Percentiles rank a stretch among this genome's conserved stretches.
Conservation (phyloP, 2,329 filamentous ascomycete genomes). For the Amauroascus niger region DNA sequence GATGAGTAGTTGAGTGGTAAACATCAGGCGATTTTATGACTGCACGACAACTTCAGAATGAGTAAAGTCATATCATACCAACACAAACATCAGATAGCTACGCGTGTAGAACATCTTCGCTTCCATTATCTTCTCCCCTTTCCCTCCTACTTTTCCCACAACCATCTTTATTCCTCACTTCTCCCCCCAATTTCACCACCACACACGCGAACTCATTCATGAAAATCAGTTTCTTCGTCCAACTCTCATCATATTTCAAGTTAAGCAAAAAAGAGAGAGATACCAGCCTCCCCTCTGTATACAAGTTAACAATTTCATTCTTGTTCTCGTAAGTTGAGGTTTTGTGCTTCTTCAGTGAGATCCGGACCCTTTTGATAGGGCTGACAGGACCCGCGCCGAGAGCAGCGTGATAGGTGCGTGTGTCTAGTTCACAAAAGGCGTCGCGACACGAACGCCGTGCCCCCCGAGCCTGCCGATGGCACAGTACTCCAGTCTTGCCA, state of each 20-base stretch:
- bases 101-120: not conserved
- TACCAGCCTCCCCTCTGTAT: too few relatives aligned
- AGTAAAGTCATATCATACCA: not conserved
- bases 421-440: too few relatives aligned
- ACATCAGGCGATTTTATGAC: not conserved
- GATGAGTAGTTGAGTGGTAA: too few relatives aligned
- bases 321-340: too few relatives aligned
- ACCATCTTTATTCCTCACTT: too few relatives aligned
- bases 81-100: not conserved
- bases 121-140: not conserved
- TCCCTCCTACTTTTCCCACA: not conserved
- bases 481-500: constrained; percentile 43
- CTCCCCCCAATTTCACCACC: too few relatives aligned
- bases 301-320: too few relatives aligned
- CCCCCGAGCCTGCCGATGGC: constrained; percentile 24
- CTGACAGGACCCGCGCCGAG: not conserved
- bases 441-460: not conserved
- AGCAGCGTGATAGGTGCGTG: constrained; percentile 8
- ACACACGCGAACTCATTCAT: too few relatives aligned
- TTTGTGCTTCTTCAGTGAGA: too few relatives aligned
- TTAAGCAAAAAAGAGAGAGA: too few relatives aligned
- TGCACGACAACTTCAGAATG: not conserved
- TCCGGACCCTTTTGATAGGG: not conserved
- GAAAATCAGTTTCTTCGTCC: too few relatives aligned
- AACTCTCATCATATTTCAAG: too few relatives aligned